Evolutionary conservation across 805 yeast genomes (phyloP), one percentile per base, ranked within the genome.

Genomic region (Metschnikowia hibisci): DNA sequence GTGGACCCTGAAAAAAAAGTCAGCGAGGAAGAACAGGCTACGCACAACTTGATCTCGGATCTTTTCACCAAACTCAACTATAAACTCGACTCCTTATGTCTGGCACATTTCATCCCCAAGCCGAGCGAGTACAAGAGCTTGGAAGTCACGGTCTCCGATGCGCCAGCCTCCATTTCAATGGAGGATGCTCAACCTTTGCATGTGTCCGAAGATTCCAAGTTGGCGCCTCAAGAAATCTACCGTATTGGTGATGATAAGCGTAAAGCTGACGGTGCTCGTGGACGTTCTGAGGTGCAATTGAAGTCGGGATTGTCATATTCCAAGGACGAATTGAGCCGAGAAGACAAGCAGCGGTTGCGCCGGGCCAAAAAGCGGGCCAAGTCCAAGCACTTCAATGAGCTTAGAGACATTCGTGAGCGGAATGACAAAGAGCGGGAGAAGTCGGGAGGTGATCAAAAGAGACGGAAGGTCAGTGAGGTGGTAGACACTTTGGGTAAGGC

Each of bases 141-240:
- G 48, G 89, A 86, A 45, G 82, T 93, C 58, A 87, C 84, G 60
- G 87, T 89, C 30, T 60, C 57, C 27, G 73, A 67, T 44, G 57
- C 54, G 30, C 84, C 90, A 44, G 82, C 96, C 4, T 77, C 96
- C 2, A 83, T 93, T 39, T 59, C 83, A 2, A 87, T 91, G 96
- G 99, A 91, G 66, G 98, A 93, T 58, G 93, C 96, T 1, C 97
- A 89, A 67, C 99, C 99, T 39, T 73, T 87, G 45, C 82, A 89
- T 29, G 73, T 86, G 67, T 79, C 93, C 2, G 69, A 77, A 27
- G 87, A 82, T 16, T 70, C 82, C 11, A 78, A 85, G 38, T 73
- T 93, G 55, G 99, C 99, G 2, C 99, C 99, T 31, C 99, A 91
- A 68, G 99, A 91, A 66, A 74, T 93, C 7, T 93, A 83, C 65